Conservation (phyloP, 2,329 filamentous ascomycete genomes). For the Dactylonectria macrodidyma region DNA sequence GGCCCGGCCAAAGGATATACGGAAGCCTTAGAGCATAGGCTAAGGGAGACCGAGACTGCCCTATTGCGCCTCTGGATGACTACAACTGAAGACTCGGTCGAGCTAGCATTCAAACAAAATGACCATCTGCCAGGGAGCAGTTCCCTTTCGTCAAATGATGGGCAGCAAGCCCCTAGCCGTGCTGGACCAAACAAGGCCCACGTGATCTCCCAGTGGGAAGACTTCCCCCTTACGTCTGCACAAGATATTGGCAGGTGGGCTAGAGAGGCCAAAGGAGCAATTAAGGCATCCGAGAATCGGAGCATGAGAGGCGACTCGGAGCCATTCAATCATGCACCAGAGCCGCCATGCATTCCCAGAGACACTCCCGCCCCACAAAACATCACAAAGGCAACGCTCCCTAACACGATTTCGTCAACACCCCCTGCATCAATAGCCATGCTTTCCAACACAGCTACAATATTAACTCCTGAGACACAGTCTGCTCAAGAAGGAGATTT, state of each 20-base stretch:
- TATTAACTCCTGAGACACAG: neutral
- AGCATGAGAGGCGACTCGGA: neutral
- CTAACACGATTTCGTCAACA: neutral
- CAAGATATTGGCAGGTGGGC: conserved; percentile 9
- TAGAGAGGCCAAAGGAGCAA: neutral
- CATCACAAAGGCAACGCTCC: neutral
- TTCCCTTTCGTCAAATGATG: neutral
- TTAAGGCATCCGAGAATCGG: neutral
- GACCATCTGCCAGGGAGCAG: neutral
- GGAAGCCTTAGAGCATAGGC: conserved; percentile 59
- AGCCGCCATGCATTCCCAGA: neutral
- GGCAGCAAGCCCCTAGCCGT: neutral
- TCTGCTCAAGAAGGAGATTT: neutral
- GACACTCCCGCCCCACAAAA: neutral
- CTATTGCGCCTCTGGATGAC: conserved; percentile 51
- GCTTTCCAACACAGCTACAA: neutral
- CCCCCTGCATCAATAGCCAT: neutral
- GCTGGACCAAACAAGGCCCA: neutral
- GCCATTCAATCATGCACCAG: too few species aligned
- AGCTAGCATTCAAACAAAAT: conserved; percentile 21
- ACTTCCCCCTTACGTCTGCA: conserved; percentile 12
- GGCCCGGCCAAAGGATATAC: conserved; percentile 63
- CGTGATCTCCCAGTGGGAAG: conserved; percentile 12
- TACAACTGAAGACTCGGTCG: conserved; percentile 2
- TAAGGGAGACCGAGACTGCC: conserved; percentile 58